phyloP scores from a whole-genome alignment of 225 moss, liverwort and hornwort genomes.

The Lunularia cruciata region DNA sequence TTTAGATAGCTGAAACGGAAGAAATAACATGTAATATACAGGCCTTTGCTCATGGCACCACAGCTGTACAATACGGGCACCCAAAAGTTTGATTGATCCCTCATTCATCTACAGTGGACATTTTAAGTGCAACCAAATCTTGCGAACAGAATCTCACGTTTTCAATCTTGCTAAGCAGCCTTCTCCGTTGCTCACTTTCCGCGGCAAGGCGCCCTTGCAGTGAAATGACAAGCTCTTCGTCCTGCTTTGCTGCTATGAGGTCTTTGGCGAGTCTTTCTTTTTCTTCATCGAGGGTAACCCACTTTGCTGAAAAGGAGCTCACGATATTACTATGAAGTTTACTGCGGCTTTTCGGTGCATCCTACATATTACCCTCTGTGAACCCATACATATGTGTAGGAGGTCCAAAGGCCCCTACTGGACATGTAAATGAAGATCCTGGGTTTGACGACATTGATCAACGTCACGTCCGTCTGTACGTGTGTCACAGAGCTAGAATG shows the following conservation, averaged over 20 bases:
- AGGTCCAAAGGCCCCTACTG: too few species aligned
- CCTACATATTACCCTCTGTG: too few species aligned
- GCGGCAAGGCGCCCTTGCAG: conserved; percentile 58
- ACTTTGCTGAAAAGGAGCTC: conserved; percentile 46
- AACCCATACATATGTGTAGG: too few species aligned
- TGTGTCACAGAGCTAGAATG: background rate
- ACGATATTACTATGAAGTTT: background rate
- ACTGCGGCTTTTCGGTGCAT: too few species aligned
- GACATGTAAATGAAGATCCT: background rate
- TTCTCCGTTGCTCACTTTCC: conserved; percentile 60
- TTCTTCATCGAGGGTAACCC: conserved; percentile 57
- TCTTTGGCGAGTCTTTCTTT: conserved; percentile 49
- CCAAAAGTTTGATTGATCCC: too few species aligned
- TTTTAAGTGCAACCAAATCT: too few species aligned
- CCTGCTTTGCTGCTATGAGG: conserved; percentile 54
- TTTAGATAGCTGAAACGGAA: too few species aligned
- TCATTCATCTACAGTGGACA: too few species aligned
- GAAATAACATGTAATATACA: too few species aligned
- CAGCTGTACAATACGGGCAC: too few species aligned
- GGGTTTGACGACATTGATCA: background rate
- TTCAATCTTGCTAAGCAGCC: conserved; percentile 45
- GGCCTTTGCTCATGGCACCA: too few species aligned
- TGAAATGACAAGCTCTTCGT: conserved; percentile 61
- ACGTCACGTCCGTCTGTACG: background rate
- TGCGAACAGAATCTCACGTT: conserved; percentile 46